Evolutionary conservation across 176 grass and related monocot species (phyloP), one percentile per base, ranked within the genome.

Genomic region (Triticum turgidum): DNA sequence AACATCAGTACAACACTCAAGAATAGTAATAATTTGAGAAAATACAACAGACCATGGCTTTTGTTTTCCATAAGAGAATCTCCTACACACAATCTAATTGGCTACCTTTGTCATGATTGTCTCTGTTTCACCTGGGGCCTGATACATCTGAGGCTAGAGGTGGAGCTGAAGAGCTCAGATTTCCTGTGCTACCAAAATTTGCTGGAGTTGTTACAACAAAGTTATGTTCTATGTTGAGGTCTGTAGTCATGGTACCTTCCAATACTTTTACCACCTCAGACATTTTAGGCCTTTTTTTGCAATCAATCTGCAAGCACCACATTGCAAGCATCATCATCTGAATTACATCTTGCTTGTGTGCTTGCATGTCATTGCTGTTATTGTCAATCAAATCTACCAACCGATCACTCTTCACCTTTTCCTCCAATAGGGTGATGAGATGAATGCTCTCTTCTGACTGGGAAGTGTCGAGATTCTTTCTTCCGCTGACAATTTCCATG

Each of bases 271-370:
- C 68, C 0, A 92, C 92, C 21, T 81, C 83, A 1, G 85, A 88
- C 92, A 94, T 94, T 42, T 65, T 78, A 83, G 92, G 89, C 67
- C 89, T 87, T 77, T 29, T 81, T 73, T 38, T 86, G 34, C 41
- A 65, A 63, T 91, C 86, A 18, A 51, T 64, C 58, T 94, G 86
- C 42, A 94, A 73, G 32, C 92, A 94, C 92, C 92, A 94, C 51
- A 91, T 88, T 17, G 86, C 80, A 7, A 91, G 85, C 9, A 66
- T 27, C 47, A 93, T 87, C 70, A 90, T 74, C 7, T 45, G 38
- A 2, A 73, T 73, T 45, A 21, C 70, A 25, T 73, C 70, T 25
- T 45, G 11, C 70, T 25, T 45, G 38, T 73, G 70, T 73, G 38
- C 38, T 73, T 73, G 70, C 70, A 73, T 73, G n/a, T 73, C 11